Evolutionary conservation across 2,329 filamentous ascomycete species (phyloP).

Genomic region (Colletotrichum melonis): DNA sequence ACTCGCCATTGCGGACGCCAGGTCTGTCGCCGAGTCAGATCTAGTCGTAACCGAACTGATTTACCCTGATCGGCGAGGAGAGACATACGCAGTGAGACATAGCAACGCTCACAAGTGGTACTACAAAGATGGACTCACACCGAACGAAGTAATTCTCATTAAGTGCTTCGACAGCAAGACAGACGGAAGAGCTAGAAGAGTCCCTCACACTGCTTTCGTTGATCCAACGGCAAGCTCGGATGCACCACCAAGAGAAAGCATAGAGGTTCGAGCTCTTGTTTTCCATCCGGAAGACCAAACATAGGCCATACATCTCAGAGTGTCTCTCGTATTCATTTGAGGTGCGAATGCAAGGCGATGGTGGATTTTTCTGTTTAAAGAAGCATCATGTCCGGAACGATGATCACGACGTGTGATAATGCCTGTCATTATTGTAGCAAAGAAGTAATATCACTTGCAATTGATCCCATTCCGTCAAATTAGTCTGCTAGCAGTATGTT

Average conservation of each 20-base stretch:
- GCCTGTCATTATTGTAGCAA: neutral
- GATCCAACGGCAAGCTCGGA: conserved; percentile 54
- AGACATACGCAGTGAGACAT: conserved; percentile 59
- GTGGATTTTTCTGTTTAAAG: neutral
- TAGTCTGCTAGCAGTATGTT: too few relatives aligned
- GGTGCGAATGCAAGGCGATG: neutral
- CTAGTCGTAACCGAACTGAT: conserved; percentile 61
- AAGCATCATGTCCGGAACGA: neutral
- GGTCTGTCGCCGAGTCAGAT: conserved; percentile 60
- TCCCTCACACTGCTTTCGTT: conserved; percentile 67
- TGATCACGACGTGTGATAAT: neutral
- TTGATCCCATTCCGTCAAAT: too few relatives aligned
- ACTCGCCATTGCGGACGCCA: conserved; percentile 63
- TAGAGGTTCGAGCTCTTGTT: conserved; percentile 66
- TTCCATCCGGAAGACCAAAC: conserved; percentile 56
- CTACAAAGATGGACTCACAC: conserved; percentile 62
- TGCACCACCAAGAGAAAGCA: conserved; percentile 66
- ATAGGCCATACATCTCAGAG: neutral
- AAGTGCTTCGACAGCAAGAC: conserved; percentile 71
- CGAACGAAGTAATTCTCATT: conserved; percentile 67
- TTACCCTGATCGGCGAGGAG: conserved; percentile 61
- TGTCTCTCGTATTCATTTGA: neutral
- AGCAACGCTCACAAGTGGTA: conserved; percentile 60
- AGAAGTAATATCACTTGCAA: too few relatives aligned
- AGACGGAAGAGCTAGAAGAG: conserved; percentile 62